Evolutionary conservation across 2,329 filamentous ascomycete genomes (phyloP).

Genomic region (Diplodia sapinea): DNA sequence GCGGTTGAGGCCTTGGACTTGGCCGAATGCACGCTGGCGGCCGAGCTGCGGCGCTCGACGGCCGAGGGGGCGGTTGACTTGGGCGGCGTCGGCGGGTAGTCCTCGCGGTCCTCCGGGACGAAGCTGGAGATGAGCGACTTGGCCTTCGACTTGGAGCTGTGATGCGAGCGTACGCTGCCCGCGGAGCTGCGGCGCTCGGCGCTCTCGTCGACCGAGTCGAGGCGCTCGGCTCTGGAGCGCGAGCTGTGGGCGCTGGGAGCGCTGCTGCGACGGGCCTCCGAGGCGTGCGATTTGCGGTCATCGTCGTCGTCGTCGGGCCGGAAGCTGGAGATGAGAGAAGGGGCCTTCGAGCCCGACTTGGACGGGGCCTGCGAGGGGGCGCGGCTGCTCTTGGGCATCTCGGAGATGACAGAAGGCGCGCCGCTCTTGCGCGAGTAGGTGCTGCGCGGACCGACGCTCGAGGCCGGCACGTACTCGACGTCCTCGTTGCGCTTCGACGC

Average conservation of each 20-base stretch:
- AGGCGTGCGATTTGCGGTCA: constrained; percentile 27
- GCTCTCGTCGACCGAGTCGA: constrained; percentile 5
- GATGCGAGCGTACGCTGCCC: constrained; percentile 44
- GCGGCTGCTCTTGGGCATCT: constrained; percentile 22
- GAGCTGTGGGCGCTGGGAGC: constrained; percentile 24
- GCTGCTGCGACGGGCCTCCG: constrained; percentile 23
- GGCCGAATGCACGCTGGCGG: constrained; percentile 42
- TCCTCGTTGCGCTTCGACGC: constrained; percentile 36
- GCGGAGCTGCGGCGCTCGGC: constrained; percentile 37
- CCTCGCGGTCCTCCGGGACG: constrained; percentile 39
- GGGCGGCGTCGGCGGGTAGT: constrained; percentile 34
- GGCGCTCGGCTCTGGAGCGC: constrained; percentile 11
- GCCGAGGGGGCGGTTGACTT: constrained; percentile 11
- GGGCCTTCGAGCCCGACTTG: constrained; percentile 15
- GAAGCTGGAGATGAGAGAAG: constrained; percentile 45
- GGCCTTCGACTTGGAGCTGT: constrained; percentile 44
- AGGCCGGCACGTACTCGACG: constrained; percentile 47
- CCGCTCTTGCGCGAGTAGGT: constrained; percentile 29
- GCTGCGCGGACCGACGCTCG: constrained; percentile 26
- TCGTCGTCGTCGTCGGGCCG: constrained; percentile 41
- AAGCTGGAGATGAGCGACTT: constrained; percentile 47
- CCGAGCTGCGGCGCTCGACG: constrained; percentile 36
- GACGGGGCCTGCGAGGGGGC: constrained; percentile 8
- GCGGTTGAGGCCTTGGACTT: constrained; percentile 21
- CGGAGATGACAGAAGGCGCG: constrained; percentile 33